These are phyloP conservation scores for Rubia balearica DNA, from an alignment of 305 asterid species.

Conservation along the genomic window DNA sequence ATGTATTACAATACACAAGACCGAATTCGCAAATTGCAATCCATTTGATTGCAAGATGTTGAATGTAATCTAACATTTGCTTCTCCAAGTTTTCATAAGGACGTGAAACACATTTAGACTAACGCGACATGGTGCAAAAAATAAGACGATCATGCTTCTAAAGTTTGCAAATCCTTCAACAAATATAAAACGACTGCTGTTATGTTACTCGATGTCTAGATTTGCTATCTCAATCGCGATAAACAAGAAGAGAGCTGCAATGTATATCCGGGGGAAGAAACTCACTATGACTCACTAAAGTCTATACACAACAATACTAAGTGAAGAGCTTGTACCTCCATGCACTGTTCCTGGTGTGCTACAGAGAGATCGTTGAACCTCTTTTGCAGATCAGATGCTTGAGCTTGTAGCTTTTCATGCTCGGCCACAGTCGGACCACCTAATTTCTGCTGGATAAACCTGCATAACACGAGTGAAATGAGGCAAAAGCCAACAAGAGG, in stretches of 20 bases:
- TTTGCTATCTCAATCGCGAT: background rate
- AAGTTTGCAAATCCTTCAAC: background rate
- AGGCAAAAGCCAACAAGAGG: background rate
- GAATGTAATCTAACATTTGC: background rate
- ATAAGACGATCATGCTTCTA: background rate
- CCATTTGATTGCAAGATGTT: background rate
- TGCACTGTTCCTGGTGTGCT: slow-evolving; percentile 58
- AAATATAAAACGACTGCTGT: background rate
- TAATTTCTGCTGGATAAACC: slow-evolving; percentile 83
- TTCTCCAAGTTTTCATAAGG: background rate
- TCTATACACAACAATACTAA: background rate
- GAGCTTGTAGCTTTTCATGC: slow-evolving; percentile 75
- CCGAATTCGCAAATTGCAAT: background rate
- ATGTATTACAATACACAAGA: background rate
- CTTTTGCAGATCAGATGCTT: slow-evolving; percentile 54
- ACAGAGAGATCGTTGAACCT: slow-evolving; percentile 55
- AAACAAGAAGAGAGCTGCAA: background rate
- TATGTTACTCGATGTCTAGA: background rate
- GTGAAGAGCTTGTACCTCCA: slow-evolving; percentile 42
- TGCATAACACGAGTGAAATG: slow-evolving; percentile 22
- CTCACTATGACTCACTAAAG: background rate
- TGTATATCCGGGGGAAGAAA: background rate
- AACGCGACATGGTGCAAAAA: background rate
- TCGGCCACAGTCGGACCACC: slow-evolving; percentile 81
- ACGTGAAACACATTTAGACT: background rate